Evolutionary conservation across 106 monocot genomes (phyloP), one percentile per base, ranked within the genome.

Genomic region (Alisma plantagoaquatica): DNA sequence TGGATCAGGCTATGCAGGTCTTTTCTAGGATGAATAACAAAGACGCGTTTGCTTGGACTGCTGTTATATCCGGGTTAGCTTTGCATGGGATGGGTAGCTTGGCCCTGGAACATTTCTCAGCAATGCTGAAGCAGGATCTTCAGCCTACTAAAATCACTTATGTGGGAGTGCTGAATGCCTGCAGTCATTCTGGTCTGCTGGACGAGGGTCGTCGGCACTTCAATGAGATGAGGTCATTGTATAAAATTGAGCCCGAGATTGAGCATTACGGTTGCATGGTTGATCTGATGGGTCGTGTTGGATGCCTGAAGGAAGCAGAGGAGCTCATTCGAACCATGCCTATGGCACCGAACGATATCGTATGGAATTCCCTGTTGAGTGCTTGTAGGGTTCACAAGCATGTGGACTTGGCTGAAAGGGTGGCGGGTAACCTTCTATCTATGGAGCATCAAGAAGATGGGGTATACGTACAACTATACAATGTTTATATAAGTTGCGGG

Each of bases 191-290:
- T 8, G 75, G 77, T 22, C 56, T 81, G 23, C 21, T 78, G 5
- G 59, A 72, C 1, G 91, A 84, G 18, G 80, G 72, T 10, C 65
- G 58, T 0, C 32, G 15, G 32, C 56, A 77, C 56, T 84, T 91
- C 47, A 11, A 73, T 22, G 84, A 80, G 65, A 84, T 91, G 91
- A 59, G 23, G 23, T 32, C 46, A 12, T 23, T 70, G 22, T 29
- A 81, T 42, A 44, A 57, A 3, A 62, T 84, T 29, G 61, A 75
- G 26, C 91, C 91, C 31, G 84, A 91, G 63, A 70, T 91, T 23
- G 90, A 91, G 66, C 90, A 91, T 50, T 91, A 91, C 19, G 90
- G 90, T 1, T 84, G 83, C 75, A 80, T 91, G 80, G 72, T 84
- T 3, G 84, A 91, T 53, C 68, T 91, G 12, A 51, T 78, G 23